Percentiles rank a stretch among this genome's conserved stretches.
Evolutionary conservation across 495 filamentous ascomycete species (phyloP).

Genomic region (Lasiosphaeriaceae sp.): DNA sequence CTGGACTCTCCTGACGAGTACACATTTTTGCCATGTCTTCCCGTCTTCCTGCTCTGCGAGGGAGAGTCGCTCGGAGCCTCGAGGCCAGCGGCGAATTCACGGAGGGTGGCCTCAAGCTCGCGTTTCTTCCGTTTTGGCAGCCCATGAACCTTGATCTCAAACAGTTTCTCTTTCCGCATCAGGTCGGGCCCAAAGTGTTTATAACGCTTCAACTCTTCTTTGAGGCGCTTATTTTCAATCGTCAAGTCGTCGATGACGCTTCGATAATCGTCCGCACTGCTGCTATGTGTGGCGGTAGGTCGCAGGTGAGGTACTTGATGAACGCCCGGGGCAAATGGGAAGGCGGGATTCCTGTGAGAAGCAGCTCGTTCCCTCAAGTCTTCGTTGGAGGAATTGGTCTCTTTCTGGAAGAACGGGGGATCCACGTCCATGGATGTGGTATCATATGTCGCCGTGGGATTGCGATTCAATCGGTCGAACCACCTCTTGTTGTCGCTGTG

Average conservation of each 20-base stretch:
- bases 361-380: slow-evolving; percentile 7
- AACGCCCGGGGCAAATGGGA: slow-evolving; percentile 16
- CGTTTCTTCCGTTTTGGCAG: slow-evolving; percentile 62
- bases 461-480: slow-evolving; percentile 45
- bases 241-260: slow-evolving; percentile 72
- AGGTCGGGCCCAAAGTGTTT: slow-evolving; percentile 58
- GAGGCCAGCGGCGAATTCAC: slow-evolving; percentile 58
- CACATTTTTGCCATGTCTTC: slow-evolving; percentile 27
- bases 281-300: slow-evolving; percentile 39
- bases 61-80: slow-evolving; percentile 40
- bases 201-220: slow-evolving; percentile 62
- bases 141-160: slow-evolving; percentile 71
- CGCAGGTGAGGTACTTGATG: slow-evolving; percentile 18
- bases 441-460: slow-evolving; percentile 30
- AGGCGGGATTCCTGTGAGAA: slow-evolving; percentile 12
- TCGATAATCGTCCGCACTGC: slow-evolving; percentile 55
- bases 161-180: slow-evolving; percentile 62
- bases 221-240: slow-evolving; percentile 66
- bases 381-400: slow-evolving; percentile 43
- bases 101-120: slow-evolving; percentile 68
- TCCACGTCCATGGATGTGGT: slow-evolving; percentile 44
- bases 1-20: slow-evolving; percentile 27
- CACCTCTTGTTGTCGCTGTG: slow-evolving; percentile 41
- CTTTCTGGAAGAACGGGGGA: slow-evolving; percentile 51
- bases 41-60: slow-evolving; percentile 27